Conservation (phyloP, 2,329 filamentous ascomycete genomes). For the Fusarium camptoceras region DNA sequence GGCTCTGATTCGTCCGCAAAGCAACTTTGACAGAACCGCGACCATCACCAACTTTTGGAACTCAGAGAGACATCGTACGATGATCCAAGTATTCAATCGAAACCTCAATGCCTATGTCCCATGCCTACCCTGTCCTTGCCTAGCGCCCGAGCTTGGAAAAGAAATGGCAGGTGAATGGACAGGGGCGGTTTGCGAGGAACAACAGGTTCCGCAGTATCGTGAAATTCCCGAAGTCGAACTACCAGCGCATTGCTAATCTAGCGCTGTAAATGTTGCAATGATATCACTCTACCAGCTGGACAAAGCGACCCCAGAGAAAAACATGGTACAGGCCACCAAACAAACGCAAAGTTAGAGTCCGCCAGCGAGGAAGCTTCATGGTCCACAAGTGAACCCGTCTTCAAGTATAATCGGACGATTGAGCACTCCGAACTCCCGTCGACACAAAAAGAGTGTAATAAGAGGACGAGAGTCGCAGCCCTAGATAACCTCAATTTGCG, state of each 20-base stretch:
- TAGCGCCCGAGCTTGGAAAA: slow-evolving; percentile 9
- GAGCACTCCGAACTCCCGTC: neutral
- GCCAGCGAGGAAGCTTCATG: slow-evolving; percentile 8
- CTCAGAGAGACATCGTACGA: slow-evolving; percentile 20
- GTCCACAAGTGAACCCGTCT: neutral
- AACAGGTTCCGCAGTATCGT: neutral
- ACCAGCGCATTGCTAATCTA: slow-evolving; percentile 18
- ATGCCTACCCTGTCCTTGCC: slow-evolving; percentile 7
- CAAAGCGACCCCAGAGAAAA: neutral
- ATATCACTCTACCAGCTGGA: slow-evolving; percentile 4
- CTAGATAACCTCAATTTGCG: slow-evolving; percentile 11
- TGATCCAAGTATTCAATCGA: neutral
- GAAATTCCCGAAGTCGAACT: slow-evolving; percentile 15
- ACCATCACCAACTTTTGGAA: slow-evolving; percentile 18
- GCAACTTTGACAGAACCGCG: neutral
- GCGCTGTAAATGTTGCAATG: slow-evolving; percentile 7
- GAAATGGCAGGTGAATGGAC: neutral
- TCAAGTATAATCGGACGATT: slow-evolving; percentile 15
- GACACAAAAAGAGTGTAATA: neutral
- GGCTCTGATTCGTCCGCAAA: slow-evolving; percentile 32
- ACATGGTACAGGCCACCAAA: neutral
- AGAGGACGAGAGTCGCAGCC: neutral
- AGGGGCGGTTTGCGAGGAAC: slow-evolving; percentile 9
- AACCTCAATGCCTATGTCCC: neutral
- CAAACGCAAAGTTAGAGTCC: slow-evolving; percentile 1